Evolutionary conservation across 345 rosid genomes (phyloP).

Genomic region (Xanthoceras sorbifolium): DNA sequence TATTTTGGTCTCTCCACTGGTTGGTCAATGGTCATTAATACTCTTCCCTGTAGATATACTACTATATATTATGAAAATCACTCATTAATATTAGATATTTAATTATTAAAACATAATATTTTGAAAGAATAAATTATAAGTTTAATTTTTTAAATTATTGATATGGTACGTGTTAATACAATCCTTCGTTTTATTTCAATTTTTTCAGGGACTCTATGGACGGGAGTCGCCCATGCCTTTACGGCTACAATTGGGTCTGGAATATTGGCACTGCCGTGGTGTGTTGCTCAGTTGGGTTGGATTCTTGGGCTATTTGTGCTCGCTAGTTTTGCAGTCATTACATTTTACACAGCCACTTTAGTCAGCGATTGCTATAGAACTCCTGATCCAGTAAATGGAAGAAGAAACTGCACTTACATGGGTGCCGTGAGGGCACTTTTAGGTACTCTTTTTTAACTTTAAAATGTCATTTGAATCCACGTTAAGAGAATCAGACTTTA

Average conservation of each 20-base stretch:
- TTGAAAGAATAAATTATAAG: too few species aligned
- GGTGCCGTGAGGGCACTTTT: slow-evolving; percentile 45
- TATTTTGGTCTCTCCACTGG: too few species aligned
- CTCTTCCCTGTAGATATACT: too few species aligned
- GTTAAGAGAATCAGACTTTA: too few species aligned
- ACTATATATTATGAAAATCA: too few species aligned
- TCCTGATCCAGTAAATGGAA: slow-evolving; percentile 44
- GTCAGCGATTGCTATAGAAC: slow-evolving; percentile 45
- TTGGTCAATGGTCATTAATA: too few species aligned
- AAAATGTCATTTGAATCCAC: too few species aligned
- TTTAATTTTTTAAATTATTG: too few species aligned
- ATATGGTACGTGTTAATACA: too few species aligned
- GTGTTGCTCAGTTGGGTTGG: slow-evolving; percentile 32
- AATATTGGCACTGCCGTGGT: slow-evolving; percentile 28
- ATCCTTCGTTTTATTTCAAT: background rate
- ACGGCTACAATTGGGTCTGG: slow-evolving; percentile 35
- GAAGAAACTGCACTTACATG: slow-evolving; percentile 44
- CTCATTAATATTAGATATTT: too few species aligned
- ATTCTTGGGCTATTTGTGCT: slow-evolving; percentile 19
- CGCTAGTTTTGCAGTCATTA: slow-evolving; percentile 15
- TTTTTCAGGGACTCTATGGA: slow-evolving; percentile 24
- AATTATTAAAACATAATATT: too few species aligned
- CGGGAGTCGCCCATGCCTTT: slow-evolving; percentile 22
- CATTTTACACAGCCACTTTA: slow-evolving; percentile 27
- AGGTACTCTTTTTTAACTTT: slow-evolving; percentile 36